A percentile compares a stretch with the other conserved stretches of the same genome.
Evolutionary conservation across 2,329 filamentous ascomycete species (phyloP).

Genomic region (Epichloe festucae): DNA sequence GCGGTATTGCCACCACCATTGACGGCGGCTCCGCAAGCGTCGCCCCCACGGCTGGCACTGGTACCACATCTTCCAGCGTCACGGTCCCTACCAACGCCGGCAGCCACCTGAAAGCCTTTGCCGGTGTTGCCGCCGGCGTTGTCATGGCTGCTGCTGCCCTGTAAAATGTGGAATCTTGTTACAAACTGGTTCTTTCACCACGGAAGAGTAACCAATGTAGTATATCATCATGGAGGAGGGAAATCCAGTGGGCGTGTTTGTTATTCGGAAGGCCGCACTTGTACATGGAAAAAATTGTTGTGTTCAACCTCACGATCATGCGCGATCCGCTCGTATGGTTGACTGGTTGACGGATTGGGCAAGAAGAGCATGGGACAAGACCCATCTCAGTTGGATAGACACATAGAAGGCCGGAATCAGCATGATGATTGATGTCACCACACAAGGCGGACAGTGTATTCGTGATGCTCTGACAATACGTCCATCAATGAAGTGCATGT

Average conservation of each 20-base stretch:
- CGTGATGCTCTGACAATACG: too few relatives aligned
- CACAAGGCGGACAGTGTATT: too few relatives aligned
- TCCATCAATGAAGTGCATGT: too few relatives aligned
- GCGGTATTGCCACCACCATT: background rate
- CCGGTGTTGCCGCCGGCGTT: conserved; percentile 18
- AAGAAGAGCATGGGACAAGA: background rate
- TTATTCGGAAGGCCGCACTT: background rate
- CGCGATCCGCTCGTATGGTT: background rate
- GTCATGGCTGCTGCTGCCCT: conserved; percentile 17
- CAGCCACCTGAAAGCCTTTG: conserved; percentile 18
- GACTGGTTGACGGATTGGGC: background rate
- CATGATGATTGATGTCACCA: background rate
- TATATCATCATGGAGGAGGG: background rate
- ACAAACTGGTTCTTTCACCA: background rate
- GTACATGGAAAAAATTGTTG: background rate
- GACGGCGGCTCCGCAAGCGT: background rate
- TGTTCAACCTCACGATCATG: background rate
- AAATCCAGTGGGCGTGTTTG: background rate
- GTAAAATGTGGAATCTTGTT: conserved; percentile 9
- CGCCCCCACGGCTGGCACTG: background rate
- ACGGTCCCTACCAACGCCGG: conserved; percentile 6
- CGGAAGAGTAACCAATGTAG: background rate
- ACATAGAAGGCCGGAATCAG: background rate
- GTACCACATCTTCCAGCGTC: background rate
- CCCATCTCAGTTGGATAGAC: background rate